phyloP scores from a whole-genome alignment of 176 grass and related monocot species.

The Cocos nucifera region DNA sequence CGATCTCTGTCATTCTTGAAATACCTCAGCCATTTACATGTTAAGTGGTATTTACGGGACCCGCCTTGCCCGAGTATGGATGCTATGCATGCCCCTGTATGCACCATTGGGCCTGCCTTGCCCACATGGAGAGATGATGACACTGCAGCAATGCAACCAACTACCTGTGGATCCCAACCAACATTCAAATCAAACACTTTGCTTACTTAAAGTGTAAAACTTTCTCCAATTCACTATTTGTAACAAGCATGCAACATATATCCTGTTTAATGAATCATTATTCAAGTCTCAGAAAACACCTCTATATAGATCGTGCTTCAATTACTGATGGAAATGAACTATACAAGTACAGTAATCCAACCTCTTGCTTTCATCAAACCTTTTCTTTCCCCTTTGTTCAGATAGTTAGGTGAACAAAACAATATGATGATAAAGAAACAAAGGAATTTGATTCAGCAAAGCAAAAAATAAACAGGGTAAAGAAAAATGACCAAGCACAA shows the following conservation, averaged over 20 bases:
- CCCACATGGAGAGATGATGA: slow-evolving; percentile 88
- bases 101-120: slow-evolving; percentile 90
- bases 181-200: slow-evolving; percentile 3
- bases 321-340: no score
- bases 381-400: no score
- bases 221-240: neutral
- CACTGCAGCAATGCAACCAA: slow-evolving; percentile 80
- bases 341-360: no score
- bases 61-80: slow-evolving; percentile 83
- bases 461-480: no score
- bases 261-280: no score
- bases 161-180: slow-evolving; percentile 38
- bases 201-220: neutral
- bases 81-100: slow-evolving; percentile 79
- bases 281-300: no score
- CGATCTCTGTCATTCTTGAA: slow-evolving; percentile 95
- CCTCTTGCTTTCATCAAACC: no score
- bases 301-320: no score
- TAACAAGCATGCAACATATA: neutral
- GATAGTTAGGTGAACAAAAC: no score
- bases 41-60: slow-evolving; percentile 60
- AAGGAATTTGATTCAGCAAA: no score
- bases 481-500: no score
- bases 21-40: slow-evolving; percentile 78
- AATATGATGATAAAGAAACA: no score